Evolutionary conservation across 192 early-diverging fungal species (phyloP).

Genomic region (Backusella mclennaniae): DNA sequence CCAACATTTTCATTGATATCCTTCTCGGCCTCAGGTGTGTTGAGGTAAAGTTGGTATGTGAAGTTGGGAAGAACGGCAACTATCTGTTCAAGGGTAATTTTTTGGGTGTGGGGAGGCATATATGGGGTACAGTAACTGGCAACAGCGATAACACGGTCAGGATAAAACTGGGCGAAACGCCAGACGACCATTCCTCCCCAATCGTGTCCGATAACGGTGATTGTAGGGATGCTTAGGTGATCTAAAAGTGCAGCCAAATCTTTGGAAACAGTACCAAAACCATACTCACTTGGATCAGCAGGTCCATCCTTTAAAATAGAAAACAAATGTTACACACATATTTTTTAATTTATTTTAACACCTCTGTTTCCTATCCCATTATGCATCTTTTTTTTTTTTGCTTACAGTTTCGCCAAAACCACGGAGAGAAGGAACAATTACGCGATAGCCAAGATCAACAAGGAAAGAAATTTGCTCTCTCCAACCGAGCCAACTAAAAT

Average conservation of each 20-base stretch:
- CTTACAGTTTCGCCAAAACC: slow-evolving; percentile 56
- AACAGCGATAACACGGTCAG: slow-evolving; percentile 56
- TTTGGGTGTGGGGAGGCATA: slow-evolving; percentile 31
- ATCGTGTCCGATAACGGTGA: slow-evolving; percentile 65
- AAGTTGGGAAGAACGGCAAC: slow-evolving; percentile 50
- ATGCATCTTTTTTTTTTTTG: not conserved
- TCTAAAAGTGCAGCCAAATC: slow-evolving; percentile 61
- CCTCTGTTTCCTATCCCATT: not conserved
- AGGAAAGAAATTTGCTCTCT: slow-evolving; percentile 49
- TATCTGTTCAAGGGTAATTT: slow-evolving; percentile 41
- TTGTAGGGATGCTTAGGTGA: slow-evolving; percentile 46
- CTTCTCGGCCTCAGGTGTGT: slow-evolving; percentile 34
- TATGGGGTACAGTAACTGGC: slow-evolving; percentile 56
- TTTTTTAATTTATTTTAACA: not conserved
- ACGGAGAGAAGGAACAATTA: slow-evolving; percentile 49
- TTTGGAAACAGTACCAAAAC: slow-evolving; percentile 43
- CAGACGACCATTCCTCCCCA: slow-evolving; percentile 61
- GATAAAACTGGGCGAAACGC: slow-evolving; percentile 55
- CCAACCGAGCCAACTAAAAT: slow-evolving; percentile 30
- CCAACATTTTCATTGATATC: slow-evolving; percentile 42
- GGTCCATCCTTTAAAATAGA: slow-evolving; percentile 19
- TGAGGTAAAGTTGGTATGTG: slow-evolving; percentile 48
- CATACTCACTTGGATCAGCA: slow-evolving; percentile 34
- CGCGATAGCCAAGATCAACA: slow-evolving; percentile 54
- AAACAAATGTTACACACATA: not conserved